Evolutionary conservation across 192 early-diverging fungal genomes (phyloP), one percentile per base, ranked within the genome.

Genomic region (Podila verticillata): DNA sequence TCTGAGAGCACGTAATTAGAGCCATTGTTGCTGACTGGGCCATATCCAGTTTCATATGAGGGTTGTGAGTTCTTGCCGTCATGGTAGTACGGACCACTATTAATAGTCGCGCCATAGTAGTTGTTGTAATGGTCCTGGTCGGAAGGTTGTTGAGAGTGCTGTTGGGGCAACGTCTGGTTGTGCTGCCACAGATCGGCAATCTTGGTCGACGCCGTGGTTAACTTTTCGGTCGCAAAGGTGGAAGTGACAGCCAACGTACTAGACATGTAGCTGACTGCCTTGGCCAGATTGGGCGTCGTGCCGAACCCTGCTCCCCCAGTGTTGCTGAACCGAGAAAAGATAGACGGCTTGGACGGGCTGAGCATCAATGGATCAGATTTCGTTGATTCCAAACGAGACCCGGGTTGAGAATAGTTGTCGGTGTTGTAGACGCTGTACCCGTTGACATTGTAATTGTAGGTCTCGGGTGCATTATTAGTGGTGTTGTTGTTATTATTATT

Each of bases 111-210:
- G 66, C 67, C 35, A 51, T 63, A 30, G 54, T 34, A 17, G 20
- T 66, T 47, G 63, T 65, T 70, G 75, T 72, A 70, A 68, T 70
- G 49, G 24, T 28, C 56, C 59, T 68, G 66, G 26, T 64, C 22
- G 39, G 39, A 15, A 5, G 1, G 26, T 22, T 68, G 73, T 31
- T 63, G 35, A 13, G 63, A 62, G n/a, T 56, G 66, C 12, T 65
- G 75, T 28, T 72, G 77, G 51, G 77, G 77, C 10, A 80, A 65
- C 24, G 71, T 30, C 35, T 80, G 77, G 56, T 72, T 80, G 20
- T 72, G 77, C 30, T 80, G 77, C 77, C 77, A 80, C 4, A 80
- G 66, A 48, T 80, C 77, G 10, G 77, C 77, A 60, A 80, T 80
- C 63, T 72, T 80, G 29, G 65, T 68, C 17, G 77, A 80, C 1